A percentile compares a stretch with the other conserved stretches of the same genome.
Conservation (phyloP, 805 yeast genomes). For the Candida broadrunensis region DNA sequence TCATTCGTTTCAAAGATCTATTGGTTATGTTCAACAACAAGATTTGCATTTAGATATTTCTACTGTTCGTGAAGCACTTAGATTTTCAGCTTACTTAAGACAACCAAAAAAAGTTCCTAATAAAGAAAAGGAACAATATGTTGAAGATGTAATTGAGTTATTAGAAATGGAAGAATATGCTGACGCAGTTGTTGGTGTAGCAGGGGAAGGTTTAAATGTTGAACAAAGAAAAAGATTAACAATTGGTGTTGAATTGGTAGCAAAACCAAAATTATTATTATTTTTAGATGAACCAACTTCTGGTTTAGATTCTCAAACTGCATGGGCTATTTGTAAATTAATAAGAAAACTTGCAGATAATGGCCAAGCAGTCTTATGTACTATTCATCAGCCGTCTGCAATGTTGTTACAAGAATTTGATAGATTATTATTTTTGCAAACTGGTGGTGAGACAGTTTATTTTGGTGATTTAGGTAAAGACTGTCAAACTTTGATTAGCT, state of each 20-base stretch:
- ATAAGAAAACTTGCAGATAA: constrained; percentile 31
- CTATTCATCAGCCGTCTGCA: constrained; percentile 83
- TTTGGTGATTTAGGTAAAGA: constrained; percentile 71
- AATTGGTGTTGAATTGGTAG: constrained; percentile 17
- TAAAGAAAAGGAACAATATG: constrained; percentile 61
- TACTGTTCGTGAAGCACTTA: constrained; percentile 42
- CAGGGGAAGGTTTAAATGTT: constrained; percentile 34
- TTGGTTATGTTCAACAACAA: constrained; percentile 33
- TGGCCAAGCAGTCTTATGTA: constrained; percentile 38
- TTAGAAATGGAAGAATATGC: constrained; percentile 57
- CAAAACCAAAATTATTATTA: constrained; percentile 6
- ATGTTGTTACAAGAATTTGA: constrained; percentile 71
- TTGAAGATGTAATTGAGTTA: constrained; percentile 61
- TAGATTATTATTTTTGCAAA: constrained; percentile 62
- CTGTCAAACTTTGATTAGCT: constrained; percentile 53
- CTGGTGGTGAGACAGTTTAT: constrained; percentile 72
- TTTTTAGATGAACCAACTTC: constrained; percentile 35
- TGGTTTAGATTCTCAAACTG: constrained; percentile 36
- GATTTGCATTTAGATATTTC: constrained; percentile 30
- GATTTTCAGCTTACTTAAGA: constrained; percentile 68
- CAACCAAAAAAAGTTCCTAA: constrained; percentile 59
- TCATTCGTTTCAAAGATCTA: constrained; percentile 36
- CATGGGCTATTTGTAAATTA: constrained; percentile 34
- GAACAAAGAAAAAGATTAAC: constrained; percentile 34
- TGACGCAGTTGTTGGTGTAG: constrained; percentile 30